A percentile compares a stretch with the other conserved stretches of the same genome.
Conservation (phyloP, 441 rosid species). For the Corymbia citriodora region DNA sequence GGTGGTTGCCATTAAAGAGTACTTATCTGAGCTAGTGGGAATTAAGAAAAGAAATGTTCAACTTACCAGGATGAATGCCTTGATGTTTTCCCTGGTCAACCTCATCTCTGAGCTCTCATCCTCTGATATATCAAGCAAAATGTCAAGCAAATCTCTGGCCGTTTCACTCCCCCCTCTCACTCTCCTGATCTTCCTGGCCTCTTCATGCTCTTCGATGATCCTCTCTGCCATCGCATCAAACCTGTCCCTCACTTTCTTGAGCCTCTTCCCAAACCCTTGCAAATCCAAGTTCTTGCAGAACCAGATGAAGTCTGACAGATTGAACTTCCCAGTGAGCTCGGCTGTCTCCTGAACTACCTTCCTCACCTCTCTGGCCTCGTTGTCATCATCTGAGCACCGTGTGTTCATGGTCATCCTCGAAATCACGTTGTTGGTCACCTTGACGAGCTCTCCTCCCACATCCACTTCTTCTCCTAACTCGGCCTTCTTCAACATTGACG, state of each 20-base stretch:
- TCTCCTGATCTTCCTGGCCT: slow-evolving; percentile 14
- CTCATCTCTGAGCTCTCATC: slow-evolving; percentile 22
- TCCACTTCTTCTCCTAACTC: slow-evolving; percentile 29
- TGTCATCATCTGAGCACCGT: slow-evolving; percentile 29
- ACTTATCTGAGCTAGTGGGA: neutral
- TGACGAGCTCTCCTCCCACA: slow-evolving; percentile 45
- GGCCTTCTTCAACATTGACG: slow-evolving; percentile 26
- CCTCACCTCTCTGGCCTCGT: slow-evolving; percentile 36
- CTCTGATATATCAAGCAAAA: slow-evolving; percentile 46
- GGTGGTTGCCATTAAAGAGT: neutral
- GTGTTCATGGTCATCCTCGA: slow-evolving; percentile 45
- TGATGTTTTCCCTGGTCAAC: slow-evolving; percentile 3
- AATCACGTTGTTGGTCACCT: slow-evolving; percentile 46
- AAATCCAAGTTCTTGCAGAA: slow-evolving; percentile 50
- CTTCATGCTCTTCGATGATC: slow-evolving; percentile 48
- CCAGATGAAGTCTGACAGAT: slow-evolving; percentile 58
- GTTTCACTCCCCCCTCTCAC: slow-evolving; percentile 2
- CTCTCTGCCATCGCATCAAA: slow-evolving; percentile 51
- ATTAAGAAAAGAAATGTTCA: slow-evolving; percentile 1
- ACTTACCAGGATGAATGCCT: slow-evolving; percentile 13
- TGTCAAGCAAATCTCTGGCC: slow-evolving; percentile 43
- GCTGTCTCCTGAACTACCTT: slow-evolving; percentile 46
- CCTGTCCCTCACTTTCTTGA: slow-evolving; percentile 40
- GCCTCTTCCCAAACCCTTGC: slow-evolving; percentile 50
- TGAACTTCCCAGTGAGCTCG: slow-evolving; percentile 46